phyloP scores from a whole-genome alignment of 371 early-diverging fungal genomes.

The Haplosporangium sp. region DNA sequence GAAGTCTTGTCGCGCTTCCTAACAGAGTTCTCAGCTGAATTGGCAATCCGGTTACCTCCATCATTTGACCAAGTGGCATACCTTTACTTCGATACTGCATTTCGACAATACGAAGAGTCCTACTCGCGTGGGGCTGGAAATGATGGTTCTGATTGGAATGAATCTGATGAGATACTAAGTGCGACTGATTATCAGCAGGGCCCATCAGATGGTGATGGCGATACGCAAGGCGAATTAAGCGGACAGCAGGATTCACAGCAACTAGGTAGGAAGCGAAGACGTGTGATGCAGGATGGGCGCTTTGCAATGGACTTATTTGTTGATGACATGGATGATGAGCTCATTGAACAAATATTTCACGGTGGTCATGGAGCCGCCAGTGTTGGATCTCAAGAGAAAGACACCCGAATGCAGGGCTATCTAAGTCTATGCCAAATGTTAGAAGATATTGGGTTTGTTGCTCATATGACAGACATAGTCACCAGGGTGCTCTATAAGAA shows the following conservation, averaged over 20 bases:
- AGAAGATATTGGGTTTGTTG: conserved; percentile 41
- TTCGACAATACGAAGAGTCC: conserved; percentile 25
- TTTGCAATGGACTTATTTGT: conserved; percentile 45
- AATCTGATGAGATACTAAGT: neutral
- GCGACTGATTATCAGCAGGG: neutral
- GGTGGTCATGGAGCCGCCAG: conserved; percentile 1
- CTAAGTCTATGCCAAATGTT: conserved; percentile 29
- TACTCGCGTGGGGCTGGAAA: neutral
- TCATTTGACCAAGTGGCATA: conserved; percentile 44
- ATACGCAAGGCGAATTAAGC: neutral
- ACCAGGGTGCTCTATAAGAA: conserved; percentile 44
- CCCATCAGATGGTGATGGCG: neutral
- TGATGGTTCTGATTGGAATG: neutral
- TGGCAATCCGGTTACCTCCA: conserved; percentile 31
- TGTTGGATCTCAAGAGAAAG: neutral
- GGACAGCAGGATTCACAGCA: conserved; percentile 7
- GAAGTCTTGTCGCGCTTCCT: conserved; percentile 28
- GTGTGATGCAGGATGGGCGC: conserved; percentile 48
- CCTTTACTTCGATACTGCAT: conserved; percentile 38
- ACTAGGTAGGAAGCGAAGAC: conserved; percentile 34
- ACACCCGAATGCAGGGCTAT: conserved; percentile 14
- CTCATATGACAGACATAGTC: conserved; percentile 36
- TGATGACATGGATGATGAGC: conserved; percentile 42
- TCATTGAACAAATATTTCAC: conserved; percentile 44
- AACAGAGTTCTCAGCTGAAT: conserved; percentile 28